phyloP scores from a whole-genome alignment of 1,284 basidiomycete genomes.

The Papiliotrema terrestris region DNA sequence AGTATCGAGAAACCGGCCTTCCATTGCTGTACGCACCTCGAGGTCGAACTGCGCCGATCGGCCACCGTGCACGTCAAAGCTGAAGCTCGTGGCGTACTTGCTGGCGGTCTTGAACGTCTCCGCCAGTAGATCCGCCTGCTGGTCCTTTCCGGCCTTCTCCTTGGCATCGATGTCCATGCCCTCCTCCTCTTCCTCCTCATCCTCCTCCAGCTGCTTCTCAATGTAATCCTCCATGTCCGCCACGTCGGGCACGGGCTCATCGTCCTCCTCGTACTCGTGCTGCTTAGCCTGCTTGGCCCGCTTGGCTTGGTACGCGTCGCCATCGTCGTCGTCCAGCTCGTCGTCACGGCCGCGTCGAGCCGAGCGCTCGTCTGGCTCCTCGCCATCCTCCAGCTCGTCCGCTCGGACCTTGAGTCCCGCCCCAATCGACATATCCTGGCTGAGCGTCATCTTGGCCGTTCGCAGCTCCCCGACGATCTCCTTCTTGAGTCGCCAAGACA shows the following conservation, averaged over 20 bases:
- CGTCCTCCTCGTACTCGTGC: slow-evolving; percentile 64
- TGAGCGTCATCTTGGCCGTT: slow-evolving; percentile 75
- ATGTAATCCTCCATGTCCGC: slow-evolving; percentile 62
- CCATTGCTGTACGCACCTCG: slow-evolving; percentile 60
- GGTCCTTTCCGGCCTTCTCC: slow-evolving; percentile 51
- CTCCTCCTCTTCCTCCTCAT: slow-evolving; percentile 47
- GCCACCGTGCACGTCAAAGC: slow-evolving; percentile 61
- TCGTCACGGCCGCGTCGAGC: slow-evolving; percentile 47
- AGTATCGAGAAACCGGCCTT: slow-evolving; percentile 64
- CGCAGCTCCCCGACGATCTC: slow-evolving; percentile 86
- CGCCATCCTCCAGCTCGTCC: slow-evolving; percentile 48
- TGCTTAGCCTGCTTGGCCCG: slow-evolving; percentile 60
- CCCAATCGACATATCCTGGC: slow-evolving; percentile 78
- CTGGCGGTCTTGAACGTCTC: slow-evolving; percentile 53
- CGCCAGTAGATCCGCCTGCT: slow-evolving; percentile 47
- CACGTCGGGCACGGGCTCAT: slow-evolving; percentile 57
- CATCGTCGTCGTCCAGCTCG: slow-evolving; percentile 64
- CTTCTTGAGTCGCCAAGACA: slow-evolving; percentile 79
- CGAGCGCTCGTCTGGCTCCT: slow-evolving; percentile 53
- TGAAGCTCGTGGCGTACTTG: slow-evolving; percentile 61
- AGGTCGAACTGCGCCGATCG: slow-evolving; percentile 72
- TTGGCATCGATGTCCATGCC: slow-evolving; percentile 49
- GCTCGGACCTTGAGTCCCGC: slow-evolving; percentile 60
- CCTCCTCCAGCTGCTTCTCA: slow-evolving; percentile 57
- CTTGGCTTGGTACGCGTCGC: slow-evolving; percentile 70